Base-by-base conservation (phyloP, 2,329 filamentous ascomycete genomes). In the Cladosporium sp. region DNA sequence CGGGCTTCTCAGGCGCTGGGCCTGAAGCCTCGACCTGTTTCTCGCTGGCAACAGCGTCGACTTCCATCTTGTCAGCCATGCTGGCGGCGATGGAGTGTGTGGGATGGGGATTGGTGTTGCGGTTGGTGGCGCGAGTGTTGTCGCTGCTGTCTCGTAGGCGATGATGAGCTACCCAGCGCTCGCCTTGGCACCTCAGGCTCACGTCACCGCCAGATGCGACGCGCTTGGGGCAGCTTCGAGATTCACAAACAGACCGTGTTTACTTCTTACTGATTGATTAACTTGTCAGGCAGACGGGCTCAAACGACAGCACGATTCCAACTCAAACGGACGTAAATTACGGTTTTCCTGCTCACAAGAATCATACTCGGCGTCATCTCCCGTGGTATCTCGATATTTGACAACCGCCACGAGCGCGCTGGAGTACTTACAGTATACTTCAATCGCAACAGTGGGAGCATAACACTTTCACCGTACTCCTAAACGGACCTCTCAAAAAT, bases 61-160 rank as follows among this genome's bases (percentile, higher is more conserved):
- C 60, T 42, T 80, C 78, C 78, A 80, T 80, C 69, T 74, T 76
- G 65, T 80, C 78, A 62, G 77, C 76, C 78, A 80, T 80, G 59
- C 34, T 60, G 20, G 45, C 25, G 55, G 51, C 19, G 58, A 50
- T 57, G 37, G 59, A 47, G 55, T 51, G 55, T 47, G 45, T 58
- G n/a, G 58, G 37, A 50, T 60, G 63, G 56, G 54, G 30, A 20
- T 50, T 50, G 54, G 55, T 63, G 61, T 60, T 60, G 61, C 25
- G 58, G 57, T 40, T 58, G 54, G 22, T 39, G 54, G 37, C 14
- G 37, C 37, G 37, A 39, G 25, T 47, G 43, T 47, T 47, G 43
- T n/a, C 28, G 43, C 43, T 30, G 43, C 6, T 47, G 14, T 22
- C 25, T 47, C 15, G 22, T n/a, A 47, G 43, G 43, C 43, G 43